A percentile compares a stretch with the other conserved stretches of the same genome.
Evolutionary conservation across 805 yeast species (phyloP).

Genomic region (Priceomyces castillae): DNA sequence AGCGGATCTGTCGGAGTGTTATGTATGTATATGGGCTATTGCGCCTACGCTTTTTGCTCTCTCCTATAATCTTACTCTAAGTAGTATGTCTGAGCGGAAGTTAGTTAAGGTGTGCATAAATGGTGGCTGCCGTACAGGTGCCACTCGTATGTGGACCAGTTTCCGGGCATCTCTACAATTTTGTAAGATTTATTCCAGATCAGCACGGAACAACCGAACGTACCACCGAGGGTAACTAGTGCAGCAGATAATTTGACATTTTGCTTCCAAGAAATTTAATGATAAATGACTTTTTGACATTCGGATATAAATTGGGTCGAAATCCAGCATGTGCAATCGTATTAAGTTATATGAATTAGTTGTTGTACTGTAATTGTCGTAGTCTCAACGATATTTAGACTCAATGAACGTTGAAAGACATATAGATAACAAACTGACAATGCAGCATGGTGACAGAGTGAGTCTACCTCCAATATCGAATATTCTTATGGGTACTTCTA

Average conservation of each 20-base stretch:
- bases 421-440: background rate
- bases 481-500: slow-evolving; percentile 18
- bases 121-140: background rate
- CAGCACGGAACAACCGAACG: background rate
- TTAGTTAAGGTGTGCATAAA: background rate
- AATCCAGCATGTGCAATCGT: background rate
- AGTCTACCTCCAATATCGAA: slow-evolving; percentile 45
- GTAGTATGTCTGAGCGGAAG: too few species aligned
- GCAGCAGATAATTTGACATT: slow-evolving; percentile 2
- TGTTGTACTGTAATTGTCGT: background rate
- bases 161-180: background rate
- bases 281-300: background rate
- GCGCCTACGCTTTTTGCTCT: too few species aligned
- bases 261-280: slow-evolving; percentile 2
- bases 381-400: background rate
- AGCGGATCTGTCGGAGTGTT: too few species aligned
- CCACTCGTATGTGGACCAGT: background rate
- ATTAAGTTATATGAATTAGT: background rate
- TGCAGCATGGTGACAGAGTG: slow-evolving; percentile 16
- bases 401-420: slow-evolving; percentile 2
- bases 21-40: too few species aligned
- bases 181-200: background rate
- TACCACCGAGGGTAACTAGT: background rate
- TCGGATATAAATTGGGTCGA: slow-evolving; percentile 1
- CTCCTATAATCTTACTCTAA: too few species aligned